phyloP scores from a whole-genome alignment of 2,329 filamentous ascomycete species.

The Hypoxylon sp. region DNA sequence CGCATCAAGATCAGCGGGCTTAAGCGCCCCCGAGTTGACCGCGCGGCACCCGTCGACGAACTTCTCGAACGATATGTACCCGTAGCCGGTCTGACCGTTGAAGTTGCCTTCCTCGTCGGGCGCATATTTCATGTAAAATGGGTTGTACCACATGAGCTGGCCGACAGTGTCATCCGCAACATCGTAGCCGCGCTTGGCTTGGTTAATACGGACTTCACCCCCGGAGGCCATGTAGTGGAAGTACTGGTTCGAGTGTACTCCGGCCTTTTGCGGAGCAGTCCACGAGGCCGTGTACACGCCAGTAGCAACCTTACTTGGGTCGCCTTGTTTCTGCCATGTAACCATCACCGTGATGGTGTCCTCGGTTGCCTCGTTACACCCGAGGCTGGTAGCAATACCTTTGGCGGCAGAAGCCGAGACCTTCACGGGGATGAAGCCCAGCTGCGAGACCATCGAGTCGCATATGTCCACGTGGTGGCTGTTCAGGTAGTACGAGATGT shows the following conservation, averaged over 20 bases:
- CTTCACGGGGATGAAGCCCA: slow-evolving; percentile 79
- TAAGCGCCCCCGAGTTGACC: slow-evolving; percentile 79
- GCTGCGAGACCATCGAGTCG: slow-evolving; percentile 85
- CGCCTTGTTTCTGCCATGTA: slow-evolving; percentile 82
- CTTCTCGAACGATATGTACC: slow-evolving; percentile 95
- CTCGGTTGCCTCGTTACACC: slow-evolving; percentile 84
- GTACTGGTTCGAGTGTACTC: slow-evolving; percentile 97
- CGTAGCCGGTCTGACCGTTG: slow-evolving; percentile 89
- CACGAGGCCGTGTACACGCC: slow-evolving; percentile 94
- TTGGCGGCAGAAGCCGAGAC: slow-evolving; percentile 83
- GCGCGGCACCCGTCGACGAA: slow-evolving; percentile 88
- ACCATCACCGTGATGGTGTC: slow-evolving; percentile 93
- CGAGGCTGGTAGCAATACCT: slow-evolving; percentile 81
- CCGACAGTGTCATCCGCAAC: slow-evolving; percentile 83
- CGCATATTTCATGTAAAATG: slow-evolving; percentile 95
- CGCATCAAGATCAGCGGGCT: slow-evolving; percentile 80
- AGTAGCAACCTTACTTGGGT: slow-evolving; percentile 78
- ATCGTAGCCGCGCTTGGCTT: slow-evolving; percentile 94
- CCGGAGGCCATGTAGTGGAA: slow-evolving; percentile 91
- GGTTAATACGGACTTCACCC: slow-evolving; percentile 90
- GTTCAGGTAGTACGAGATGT: slow-evolving; percentile 97
- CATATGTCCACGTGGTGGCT: slow-evolving; percentile 93
- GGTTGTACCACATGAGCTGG: slow-evolving; percentile 87
- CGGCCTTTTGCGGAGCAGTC: slow-evolving; percentile 92
- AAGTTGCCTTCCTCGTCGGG: slow-evolving; percentile 97